These are phyloP conservation scores for Phycomyces nitens DNA, from an alignment of 192 early-diverging fungal genomes.

Conservation along the genomic window DNA sequence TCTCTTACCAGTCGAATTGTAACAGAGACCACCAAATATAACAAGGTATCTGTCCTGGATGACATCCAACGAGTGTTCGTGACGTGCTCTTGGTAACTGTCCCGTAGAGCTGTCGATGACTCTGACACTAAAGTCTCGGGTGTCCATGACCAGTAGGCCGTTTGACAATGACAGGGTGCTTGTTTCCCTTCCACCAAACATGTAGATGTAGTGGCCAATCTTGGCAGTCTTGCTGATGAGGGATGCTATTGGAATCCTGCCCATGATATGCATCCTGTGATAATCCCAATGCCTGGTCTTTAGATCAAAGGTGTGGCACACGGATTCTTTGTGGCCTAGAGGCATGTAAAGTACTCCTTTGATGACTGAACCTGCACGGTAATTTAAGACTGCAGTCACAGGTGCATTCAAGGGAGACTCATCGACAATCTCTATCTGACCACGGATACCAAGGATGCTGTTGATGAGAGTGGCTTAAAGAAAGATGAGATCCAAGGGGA, in stretches of 20 bases:
- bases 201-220: slow-evolving; percentile 23
- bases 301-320: slow-evolving; percentile 27
- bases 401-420: neutral
- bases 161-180: slow-evolving; percentile 28
- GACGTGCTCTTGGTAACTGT: slow-evolving; percentile 24
- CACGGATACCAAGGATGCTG: neutral
- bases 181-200: slow-evolving; percentile 24
- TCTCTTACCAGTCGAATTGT: slow-evolving; percentile 31
- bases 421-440: neutral
- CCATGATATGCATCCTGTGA: slow-evolving; percentile 11
- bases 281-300: slow-evolving; percentile 16
- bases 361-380: slow-evolving; percentile 18
- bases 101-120: slow-evolving; percentile 17
- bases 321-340: slow-evolving; percentile 15
- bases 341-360: slow-evolving; percentile 27
- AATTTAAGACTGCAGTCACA: slow-evolving; percentile 6
- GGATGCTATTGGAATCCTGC: slow-evolving; percentile 5
- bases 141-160: slow-evolving; percentile 15
- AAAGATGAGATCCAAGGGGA: no score
- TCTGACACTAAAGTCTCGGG: slow-evolving; percentile 6
- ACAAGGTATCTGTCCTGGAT: slow-evolving; percentile 25
- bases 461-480: neutral
- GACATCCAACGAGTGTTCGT: slow-evolving; percentile 31
- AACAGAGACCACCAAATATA: slow-evolving; percentile 35
- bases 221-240: slow-evolving; percentile 21